Percentiles rank a stretch among this genome's conserved stretches.
These are phyloP conservation scores for Nemania sp. DNA, from an alignment of 2,329 filamentous ascomycete genomes.

Conservation along the genomic window DNA sequence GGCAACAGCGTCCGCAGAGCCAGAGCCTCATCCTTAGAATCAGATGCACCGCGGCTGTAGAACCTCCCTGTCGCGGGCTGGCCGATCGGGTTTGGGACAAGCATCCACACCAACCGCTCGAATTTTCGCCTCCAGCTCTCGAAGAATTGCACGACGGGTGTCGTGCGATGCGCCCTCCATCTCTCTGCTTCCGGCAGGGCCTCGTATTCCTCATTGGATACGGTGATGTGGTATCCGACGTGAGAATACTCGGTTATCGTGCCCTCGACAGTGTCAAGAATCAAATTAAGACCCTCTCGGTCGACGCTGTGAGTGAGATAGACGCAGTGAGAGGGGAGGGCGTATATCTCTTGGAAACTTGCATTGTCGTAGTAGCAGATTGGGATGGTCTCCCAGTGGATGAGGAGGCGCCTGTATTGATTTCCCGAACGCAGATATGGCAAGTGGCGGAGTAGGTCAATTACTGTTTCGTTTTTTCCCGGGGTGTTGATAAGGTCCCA, in stretches of 20 bases:
- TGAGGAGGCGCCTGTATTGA: not conserved
- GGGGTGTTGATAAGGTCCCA: conserved; percentile 8
- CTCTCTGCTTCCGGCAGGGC: conserved; percentile 15
- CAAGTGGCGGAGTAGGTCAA: conserved; percentile 21
- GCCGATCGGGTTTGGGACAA: conserved; percentile 12
- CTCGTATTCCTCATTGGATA: conserved; percentile 21
- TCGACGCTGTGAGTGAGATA: conserved; percentile 20
- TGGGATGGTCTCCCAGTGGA: conserved; percentile 6
- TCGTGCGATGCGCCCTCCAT: conserved; percentile 22
- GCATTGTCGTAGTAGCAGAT: conserved; percentile 2
- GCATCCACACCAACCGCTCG: conserved; percentile 11
- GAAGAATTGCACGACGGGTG: conserved; percentile 9
- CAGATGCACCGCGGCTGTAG: not conserved
- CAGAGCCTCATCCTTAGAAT: not conserved
- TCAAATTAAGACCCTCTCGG: conserved; percentile 9
- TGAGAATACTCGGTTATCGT: conserved; percentile 23
- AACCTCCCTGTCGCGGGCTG: conserved; percentile 6
- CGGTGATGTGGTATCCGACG: not conserved
- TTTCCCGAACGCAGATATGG: conserved; percentile 9
- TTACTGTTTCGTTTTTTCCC: conserved; percentile 13
- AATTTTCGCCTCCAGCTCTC: conserved; percentile 17
- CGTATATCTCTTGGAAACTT: not conserved
- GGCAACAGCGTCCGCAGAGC: no score
- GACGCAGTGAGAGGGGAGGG: conserved; percentile 22
- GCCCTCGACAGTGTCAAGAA: conserved; percentile 23